These are phyloP conservation scores for Phytopythium ostracodes DNA, from an alignment of 352 stramenopile genomes.

Conservation along the genomic window DNA sequence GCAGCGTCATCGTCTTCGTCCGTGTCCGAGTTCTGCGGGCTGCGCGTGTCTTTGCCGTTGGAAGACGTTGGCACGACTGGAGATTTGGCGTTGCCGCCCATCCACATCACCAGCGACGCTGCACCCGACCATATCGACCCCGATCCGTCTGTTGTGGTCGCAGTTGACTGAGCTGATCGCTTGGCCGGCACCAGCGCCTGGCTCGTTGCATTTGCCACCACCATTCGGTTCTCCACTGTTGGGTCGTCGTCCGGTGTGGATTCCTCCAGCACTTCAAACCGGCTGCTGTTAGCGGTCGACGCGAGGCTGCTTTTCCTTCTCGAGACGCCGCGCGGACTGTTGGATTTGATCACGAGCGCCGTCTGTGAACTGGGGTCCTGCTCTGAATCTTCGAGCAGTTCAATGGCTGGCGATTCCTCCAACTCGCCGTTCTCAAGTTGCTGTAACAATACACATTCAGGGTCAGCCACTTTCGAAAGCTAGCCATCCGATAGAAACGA, in stretches of 20 bases:
- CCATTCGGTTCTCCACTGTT: conserved; percentile 34
- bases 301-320: neutral
- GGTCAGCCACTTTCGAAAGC: neutral
- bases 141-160: neutral
- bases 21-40: conserved; percentile 71
- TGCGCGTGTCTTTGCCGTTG: conserved; percentile 22
- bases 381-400: conserved; percentile 30
- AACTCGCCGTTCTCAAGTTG: conserved; percentile 19
- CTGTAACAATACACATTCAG: neutral
- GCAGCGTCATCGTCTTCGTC: conserved; percentile 60
- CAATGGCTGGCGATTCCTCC: conserved; percentile 32
- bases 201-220: conserved; percentile 26
- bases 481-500: neutral
- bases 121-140: conserved; percentile 36
- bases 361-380: conserved; percentile 1
- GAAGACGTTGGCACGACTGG: conserved; percentile 10
- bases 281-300: conserved; percentile 6
- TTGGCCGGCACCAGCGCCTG: conserved; percentile 15
- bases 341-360: conserved; percentile 6
- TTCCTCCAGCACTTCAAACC: conserved; percentile 36
- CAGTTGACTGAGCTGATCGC: neutral
- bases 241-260: conserved; percentile 25
- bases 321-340: neutral
- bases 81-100: conserved; percentile 43
- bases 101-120: conserved; percentile 63